Evolutionary conservation across 495 filamentous ascomycete genomes (phyloP).

Genomic region (Schizothecium vesticola): DNA sequence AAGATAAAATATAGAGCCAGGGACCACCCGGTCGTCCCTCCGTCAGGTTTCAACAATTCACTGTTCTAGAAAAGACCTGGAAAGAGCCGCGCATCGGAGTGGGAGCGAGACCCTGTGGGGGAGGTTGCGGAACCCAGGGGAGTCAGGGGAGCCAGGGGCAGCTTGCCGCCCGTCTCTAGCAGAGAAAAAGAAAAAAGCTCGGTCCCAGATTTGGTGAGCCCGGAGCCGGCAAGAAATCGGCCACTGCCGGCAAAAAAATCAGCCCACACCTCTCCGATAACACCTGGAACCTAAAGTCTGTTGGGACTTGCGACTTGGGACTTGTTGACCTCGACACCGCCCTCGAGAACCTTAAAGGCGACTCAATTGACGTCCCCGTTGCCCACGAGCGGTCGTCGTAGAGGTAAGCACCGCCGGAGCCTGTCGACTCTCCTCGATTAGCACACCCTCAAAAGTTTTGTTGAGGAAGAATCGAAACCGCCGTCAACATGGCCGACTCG

Average conservation of each 20-base stretch:
- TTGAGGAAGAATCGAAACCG: background rate
- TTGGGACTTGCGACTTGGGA: background rate
- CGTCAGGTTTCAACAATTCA: background rate
- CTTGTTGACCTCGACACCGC: constrained; percentile 4
- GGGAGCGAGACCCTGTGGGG: background rate
- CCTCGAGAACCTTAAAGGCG: background rate
- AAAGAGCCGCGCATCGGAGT: constrained; percentile 9
- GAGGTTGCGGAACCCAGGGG: background rate
- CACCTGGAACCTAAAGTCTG: background rate
- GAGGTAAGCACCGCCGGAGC: no score
- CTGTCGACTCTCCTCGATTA: no score
- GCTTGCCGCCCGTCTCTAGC: no score
- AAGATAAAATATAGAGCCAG: background rate
- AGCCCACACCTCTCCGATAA: constrained; percentile 14
- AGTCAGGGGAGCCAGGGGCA: no score
- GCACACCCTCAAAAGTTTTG: background rate
- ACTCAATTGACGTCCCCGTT: constrained; percentile 7
- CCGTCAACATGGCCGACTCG: constrained; percentile 24
- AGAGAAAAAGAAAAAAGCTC: constrained; percentile 1
- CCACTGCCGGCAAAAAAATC: constrained; percentile 19
- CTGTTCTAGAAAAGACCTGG: background rate
- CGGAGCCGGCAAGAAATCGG: constrained; percentile 14
- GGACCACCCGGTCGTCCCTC: background rate
- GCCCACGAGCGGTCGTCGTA: background rate
- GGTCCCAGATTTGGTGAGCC: constrained; percentile 13